Percentiles rank a stretch among this genome's conserved stretches.
These are phyloP conservation scores for Paramecium bursaria DNA, from an alignment of 73 alveolate species.

Conservation along the genomic window DNA sequence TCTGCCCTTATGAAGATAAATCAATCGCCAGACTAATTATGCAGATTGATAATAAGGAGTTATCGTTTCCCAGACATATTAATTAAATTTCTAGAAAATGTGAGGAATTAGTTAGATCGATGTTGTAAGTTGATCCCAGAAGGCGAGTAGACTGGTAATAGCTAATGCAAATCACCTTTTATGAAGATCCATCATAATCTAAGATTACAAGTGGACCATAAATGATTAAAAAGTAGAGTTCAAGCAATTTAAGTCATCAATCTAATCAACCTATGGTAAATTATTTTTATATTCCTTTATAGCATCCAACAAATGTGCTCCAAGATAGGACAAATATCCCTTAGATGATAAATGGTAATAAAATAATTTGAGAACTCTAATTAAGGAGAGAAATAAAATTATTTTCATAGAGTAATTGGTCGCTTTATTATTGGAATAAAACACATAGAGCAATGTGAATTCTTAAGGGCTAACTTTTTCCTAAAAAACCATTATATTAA, in stretches of 20 bases:
- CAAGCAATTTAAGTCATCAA: neutral
- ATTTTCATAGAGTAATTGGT: constrained; percentile 58
- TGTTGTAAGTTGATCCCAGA: constrained; percentile 70
- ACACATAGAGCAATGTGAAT: neutral
- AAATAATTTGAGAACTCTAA: constrained; percentile 53
- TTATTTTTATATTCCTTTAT: neutral
- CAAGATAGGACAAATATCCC: constrained; percentile 36
- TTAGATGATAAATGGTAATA: constrained; percentile 3
- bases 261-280: neutral
- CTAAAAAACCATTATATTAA: constrained; percentile 46
- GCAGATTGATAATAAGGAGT: constrained; percentile 65
- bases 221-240: neutral
- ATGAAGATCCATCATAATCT: constrained; percentile 41
- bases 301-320: neutral
- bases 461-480: constrained; percentile 20
- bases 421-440: constrained; percentile 58
- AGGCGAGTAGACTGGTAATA: constrained; percentile 65
- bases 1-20: constrained; percentile 70
- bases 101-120: constrained; percentile 66
- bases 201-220: neutral
- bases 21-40: constrained; percentile 62
- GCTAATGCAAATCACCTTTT: constrained; percentile 56
- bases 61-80: constrained; percentile 62
- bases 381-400: constrained; percentile 64
- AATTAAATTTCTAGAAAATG: constrained; percentile 66